These are phyloP conservation scores for Hypoxylon crocopeplum DNA, from an alignment of 495 filamentous ascomycete genomes.

Conservation along the genomic window DNA sequence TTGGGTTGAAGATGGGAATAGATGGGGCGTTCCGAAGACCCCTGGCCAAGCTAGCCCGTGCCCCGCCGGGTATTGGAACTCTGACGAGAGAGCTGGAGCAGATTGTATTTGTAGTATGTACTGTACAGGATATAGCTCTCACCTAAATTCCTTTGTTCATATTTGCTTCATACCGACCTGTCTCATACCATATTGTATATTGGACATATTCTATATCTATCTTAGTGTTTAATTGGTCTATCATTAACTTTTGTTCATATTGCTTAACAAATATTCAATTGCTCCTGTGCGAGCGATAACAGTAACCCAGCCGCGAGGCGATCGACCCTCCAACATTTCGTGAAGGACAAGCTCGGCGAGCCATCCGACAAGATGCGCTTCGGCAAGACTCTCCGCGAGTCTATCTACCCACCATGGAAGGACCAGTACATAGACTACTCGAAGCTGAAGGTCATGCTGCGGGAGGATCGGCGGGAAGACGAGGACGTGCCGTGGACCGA, in stretches of 20 bases:
- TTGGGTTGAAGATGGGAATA: too few species aligned
- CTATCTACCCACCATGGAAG: constrained; percentile 88
- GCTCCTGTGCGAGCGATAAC: neutral
- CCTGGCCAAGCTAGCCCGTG: constrained; percentile 11
- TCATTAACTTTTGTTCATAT: neutral
- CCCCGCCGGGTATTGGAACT: constrained; percentile 12
- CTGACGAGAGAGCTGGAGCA: constrained; percentile 30
- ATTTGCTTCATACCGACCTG: too few species aligned
- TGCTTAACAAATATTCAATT: neutral
- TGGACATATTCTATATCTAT: neutral
- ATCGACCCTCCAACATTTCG: neutral
- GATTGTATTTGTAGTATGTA: constrained; percentile 21
- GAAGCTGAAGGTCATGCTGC: constrained; percentile 86
- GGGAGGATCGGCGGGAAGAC: constrained; percentile 70
- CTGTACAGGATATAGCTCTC: too few species aligned
- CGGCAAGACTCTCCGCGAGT: constrained; percentile 80
- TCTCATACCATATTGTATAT: neutral
- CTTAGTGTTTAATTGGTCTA: constrained; percentile 1
- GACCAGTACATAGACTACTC: constrained; percentile 93
- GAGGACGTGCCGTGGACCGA: constrained; percentile 81
- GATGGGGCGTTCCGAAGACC: too few species aligned
- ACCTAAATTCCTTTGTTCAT: too few species aligned
- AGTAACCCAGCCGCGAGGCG: neutral
- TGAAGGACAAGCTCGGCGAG: neutral
- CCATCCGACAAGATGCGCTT: constrained; percentile 75